phyloP scores from a whole-genome alignment of 179 eudicot genomes.

The Drosera spatulata region DNA sequence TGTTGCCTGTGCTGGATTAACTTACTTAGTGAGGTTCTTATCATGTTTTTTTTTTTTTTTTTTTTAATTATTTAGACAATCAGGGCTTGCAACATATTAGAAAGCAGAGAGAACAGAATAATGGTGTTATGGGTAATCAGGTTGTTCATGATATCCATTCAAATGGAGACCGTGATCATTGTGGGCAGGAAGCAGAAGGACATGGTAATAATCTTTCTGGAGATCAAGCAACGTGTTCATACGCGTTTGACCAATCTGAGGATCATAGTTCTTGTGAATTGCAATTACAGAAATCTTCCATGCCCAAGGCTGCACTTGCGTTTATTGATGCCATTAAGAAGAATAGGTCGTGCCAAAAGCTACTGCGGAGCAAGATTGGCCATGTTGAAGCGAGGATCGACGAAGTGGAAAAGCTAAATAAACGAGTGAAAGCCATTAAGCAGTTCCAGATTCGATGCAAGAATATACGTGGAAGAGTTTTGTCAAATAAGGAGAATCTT shows the following conservation, averaged over 20 bases:
- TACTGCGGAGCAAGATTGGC: constrained; percentile 54
- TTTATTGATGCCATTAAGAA: constrained; percentile 82
- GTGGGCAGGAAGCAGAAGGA: constrained; percentile 9
- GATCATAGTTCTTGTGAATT: constrained; percentile 6
- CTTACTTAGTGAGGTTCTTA: too few species aligned
- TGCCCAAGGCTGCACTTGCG: constrained; percentile 54
- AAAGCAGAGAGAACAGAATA: constrained; percentile 1
- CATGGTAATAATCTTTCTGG: constrained; percentile 8
- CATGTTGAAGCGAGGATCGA: constrained; percentile 65
- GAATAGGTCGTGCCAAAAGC: constrained; percentile 75
- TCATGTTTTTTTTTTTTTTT: too few species aligned
- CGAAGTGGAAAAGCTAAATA: constrained; percentile 40
- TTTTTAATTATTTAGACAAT: too few species aligned
- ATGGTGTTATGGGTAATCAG: constrained; percentile 25
- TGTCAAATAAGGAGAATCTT: constrained; percentile 69
- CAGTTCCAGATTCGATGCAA: constrained; percentile 60
- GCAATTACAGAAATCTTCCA: constrained; percentile 23
- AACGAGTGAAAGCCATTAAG: constrained; percentile 48
- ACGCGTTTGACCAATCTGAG: neutral
- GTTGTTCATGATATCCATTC: constrained; percentile 23
- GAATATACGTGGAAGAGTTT: constrained; percentile 41
- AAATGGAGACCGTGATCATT: constrained; percentile 21
- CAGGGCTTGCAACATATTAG: too few species aligned
- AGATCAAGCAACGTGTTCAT: neutral
- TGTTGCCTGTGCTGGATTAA: too few species aligned